A percentile compares a stretch with the other conserved stretches of the same genome.
Conservation (phyloP, 495 filamentous ascomycete species). For the Tuber borchii region DNA sequence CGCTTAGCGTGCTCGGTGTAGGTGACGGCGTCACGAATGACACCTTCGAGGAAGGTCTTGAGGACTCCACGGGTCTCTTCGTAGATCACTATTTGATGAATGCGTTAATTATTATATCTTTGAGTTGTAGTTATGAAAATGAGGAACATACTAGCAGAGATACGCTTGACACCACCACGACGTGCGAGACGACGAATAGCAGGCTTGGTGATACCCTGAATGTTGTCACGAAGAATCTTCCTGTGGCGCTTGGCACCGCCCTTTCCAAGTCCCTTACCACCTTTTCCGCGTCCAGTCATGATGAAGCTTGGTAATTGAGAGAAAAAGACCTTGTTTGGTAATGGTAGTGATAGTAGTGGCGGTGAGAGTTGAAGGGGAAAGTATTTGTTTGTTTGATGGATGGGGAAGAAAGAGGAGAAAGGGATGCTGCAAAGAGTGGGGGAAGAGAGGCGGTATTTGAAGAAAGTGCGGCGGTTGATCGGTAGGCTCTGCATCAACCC, state of each 20-base stretch:
- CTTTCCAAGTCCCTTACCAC: conserved; percentile 92
- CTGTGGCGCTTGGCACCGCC: conserved; percentile 87
- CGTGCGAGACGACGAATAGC: conserved; percentile 99
- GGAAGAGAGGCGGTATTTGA: conserved; percentile 36
- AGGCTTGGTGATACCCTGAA: conserved; percentile 99
- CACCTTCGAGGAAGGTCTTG: conserved; percentile 99
- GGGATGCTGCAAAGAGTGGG: conserved; percentile 7
- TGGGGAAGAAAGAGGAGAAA: background rate
- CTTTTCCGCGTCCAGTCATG: conserved; percentile 58
- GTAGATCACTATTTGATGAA: conserved; percentile 64
- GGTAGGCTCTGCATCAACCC: conserved; percentile 30
- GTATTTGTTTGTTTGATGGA: conserved; percentile 11
- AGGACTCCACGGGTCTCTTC: conserved; percentile 99
- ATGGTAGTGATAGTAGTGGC: background rate
- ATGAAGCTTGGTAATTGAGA: conserved; percentile 17
- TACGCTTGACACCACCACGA: conserved; percentile 99
- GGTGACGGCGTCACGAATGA: conserved; percentile 98
- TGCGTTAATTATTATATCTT: no score
- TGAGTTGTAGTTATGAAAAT: background rate
- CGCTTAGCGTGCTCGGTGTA: conserved; percentile 97
- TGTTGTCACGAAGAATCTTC: conserved; percentile 99
- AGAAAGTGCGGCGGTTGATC: conserved; percentile 26
- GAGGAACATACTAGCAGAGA: conserved; percentile 73
- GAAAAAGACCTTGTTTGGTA: background rate
- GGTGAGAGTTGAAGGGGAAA: conserved; percentile 1